A percentile compares a stretch with the other conserved stretches of the same genome.
These are phyloP conservation scores for Populus trichocarpa DNA, from an alignment of 441 rosid species.

Conservation along the genomic window DNA sequence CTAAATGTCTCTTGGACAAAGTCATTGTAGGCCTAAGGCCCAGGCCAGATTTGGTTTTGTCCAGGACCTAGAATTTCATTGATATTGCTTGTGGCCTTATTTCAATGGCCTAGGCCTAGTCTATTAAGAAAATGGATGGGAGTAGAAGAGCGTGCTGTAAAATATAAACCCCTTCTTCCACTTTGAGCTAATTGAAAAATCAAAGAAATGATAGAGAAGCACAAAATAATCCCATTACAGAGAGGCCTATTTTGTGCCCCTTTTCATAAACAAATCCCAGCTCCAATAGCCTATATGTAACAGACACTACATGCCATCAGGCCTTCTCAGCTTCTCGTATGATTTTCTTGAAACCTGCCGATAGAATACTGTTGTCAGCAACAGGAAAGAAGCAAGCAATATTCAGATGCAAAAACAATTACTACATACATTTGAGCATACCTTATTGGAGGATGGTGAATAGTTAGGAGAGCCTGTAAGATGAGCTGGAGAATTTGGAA, in stretches of 20 bases:
- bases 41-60: background rate
- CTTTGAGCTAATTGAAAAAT: background rate
- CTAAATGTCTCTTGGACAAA: background rate
- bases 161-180: background rate
- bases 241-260: no score
- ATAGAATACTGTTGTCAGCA: background rate
- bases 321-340: slow-evolving; percentile 32
- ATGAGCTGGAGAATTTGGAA: slow-evolving; percentile 26
- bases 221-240: background rate
- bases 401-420: background rate
- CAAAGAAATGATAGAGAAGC: background rate
- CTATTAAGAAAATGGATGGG: background rate
- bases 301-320: background rate
- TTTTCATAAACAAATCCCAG: background rate
- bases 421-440: slow-evolving; percentile 5
- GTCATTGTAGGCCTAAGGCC: background rate
- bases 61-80: background rate
- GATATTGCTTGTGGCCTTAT: background rate
- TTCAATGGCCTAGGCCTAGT: background rate
- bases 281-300: background rate
- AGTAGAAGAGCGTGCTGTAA: background rate
- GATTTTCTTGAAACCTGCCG: slow-evolving; percentile 48
- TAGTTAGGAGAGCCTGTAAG: background rate
- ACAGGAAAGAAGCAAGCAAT: background rate
- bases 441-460: slow-evolving; percentile 42